Base-by-base conservation (phyloP, 129 eudicot species). In the Saussurea involucrata region DNA sequence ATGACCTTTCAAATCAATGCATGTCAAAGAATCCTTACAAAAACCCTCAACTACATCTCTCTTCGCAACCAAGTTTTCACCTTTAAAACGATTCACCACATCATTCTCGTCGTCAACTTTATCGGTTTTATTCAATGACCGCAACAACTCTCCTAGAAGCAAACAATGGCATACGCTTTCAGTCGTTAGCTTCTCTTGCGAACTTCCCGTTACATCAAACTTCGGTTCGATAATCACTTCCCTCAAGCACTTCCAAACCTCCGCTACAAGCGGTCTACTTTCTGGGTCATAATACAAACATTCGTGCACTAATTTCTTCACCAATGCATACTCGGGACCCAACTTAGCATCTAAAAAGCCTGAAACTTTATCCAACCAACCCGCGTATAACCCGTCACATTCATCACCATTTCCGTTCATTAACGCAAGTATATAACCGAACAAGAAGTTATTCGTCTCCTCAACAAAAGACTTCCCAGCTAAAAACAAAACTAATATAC, bases 1-100 rank as follows among this genome's bases (percentile, higher is more conserved):
- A 87, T 93, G 98, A 66, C 92, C 95, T 77, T 90, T 83, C 73
- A 93, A 75, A 44, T 93, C 89, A 21, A 75, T 76, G 80, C 85
- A 87, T 75, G 66, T 73, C 31, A 90, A 18, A 21, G 85, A 84
- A 76, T 84, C 85, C 28, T 28, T 49, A 1, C 83, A 63, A 65
- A 90, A 34, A 53, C 91, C 90, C 55, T 84, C 87, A 28, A 77
- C 72, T 49, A 85, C 36, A 81, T 87, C 90, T 71, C 82, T 57
- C 11, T 83, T 83, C 17, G 46, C 83, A 63, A 65, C 86, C 34
- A 78, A 71, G 44, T 67, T 75, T 21, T 42, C 76, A 53, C 63
- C 77, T 34, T 74, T 72, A 25, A 68, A 63, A 55, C 61, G 49
- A 78, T 75, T 80, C 36, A n/a, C 67, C 37, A 44, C n/a, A 36